These are phyloP conservation scores for Diaporthe nobilis DNA, from an alignment of 2,329 filamentous ascomycete species.

Conservation along the genomic window DNA sequence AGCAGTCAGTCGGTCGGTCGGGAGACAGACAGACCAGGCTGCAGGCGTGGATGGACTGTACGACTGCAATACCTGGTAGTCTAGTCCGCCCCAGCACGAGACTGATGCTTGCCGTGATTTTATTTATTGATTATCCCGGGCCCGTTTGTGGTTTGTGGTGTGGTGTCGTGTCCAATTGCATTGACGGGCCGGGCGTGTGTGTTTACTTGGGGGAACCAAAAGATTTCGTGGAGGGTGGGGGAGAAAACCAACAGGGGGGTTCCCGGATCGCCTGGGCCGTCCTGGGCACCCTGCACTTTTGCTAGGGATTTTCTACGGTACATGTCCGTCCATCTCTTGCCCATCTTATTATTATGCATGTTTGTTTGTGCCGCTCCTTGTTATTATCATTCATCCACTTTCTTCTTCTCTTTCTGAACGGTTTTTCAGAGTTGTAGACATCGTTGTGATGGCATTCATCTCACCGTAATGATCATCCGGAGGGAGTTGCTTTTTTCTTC, in stretches of 20 bases:
- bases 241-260: not conserved
- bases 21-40: not conserved
- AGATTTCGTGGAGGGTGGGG: constrained; percentile 20
- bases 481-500: not conserved
- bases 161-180: not conserved
- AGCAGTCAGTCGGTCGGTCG: not conserved
- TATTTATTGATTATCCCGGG: not conserved
- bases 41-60: not conserved
- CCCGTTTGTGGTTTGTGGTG: not conserved
- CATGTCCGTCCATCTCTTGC: not conserved
- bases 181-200: not conserved
- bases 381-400: not conserved
- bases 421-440: too few relatives aligned
- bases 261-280: not conserved
- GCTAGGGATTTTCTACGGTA: not conserved
- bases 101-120: constrained; percentile 9
- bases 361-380: too few relatives aligned
- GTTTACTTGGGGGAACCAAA: constrained; percentile 26
- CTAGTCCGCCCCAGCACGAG: not conserved
- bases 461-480: not conserved
- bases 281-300: not conserved
- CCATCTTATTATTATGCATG: not conserved
- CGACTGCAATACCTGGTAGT: not conserved
- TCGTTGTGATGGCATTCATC: not conserved
- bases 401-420: too few relatives aligned